Conservation (phyloP, 1,284 basidiomycete species). For the Ustilago xerochloae region DNA sequence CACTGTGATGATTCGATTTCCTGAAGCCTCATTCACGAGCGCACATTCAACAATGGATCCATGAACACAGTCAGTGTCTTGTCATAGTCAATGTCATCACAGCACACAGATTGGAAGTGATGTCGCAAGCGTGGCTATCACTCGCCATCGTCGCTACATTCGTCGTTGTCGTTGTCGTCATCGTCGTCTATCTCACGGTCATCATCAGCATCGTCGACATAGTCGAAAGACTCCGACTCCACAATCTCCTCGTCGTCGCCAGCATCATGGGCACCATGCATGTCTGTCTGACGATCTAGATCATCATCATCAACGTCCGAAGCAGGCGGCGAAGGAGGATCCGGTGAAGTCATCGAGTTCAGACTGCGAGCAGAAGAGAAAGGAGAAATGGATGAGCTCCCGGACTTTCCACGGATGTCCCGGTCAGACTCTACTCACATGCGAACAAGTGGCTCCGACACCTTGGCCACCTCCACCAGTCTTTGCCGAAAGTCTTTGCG, state of each 20-base stretch:
- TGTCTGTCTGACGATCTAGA: too few species aligned
- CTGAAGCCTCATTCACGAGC: too few species aligned
- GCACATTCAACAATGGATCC: too few species aligned
- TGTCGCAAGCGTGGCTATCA: too few species aligned
- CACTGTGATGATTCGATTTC: too few species aligned
- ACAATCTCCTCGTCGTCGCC: neutral
- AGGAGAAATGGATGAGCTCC: neutral
- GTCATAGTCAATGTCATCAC: neutral
- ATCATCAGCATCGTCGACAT: conserved; percentile 5
- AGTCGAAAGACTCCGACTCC: too few species aligned
- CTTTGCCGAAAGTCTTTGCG: conserved; percentile 76
- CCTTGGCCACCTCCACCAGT: conserved; percentile 73
- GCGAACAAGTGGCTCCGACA: conserved; percentile 82
- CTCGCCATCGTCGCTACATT: neutral
- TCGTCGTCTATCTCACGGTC: conserved; percentile 13
- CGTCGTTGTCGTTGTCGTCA: conserved; percentile 3
- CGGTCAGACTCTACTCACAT: conserved; percentile 76
- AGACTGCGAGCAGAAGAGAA: conserved; percentile 5
- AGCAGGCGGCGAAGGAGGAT: conserved; percentile 33
- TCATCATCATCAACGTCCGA: conserved; percentile 21
- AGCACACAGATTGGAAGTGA: too few species aligned
- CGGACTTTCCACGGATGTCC: neutral
- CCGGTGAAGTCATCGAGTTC: conserved; percentile 43
- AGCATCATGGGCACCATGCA: neutral
- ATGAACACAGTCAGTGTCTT: too few species aligned